Evolutionary conservation across 1,139 yeast species (phyloP).

Genomic region (Saccharomyces uvarum): DNA sequence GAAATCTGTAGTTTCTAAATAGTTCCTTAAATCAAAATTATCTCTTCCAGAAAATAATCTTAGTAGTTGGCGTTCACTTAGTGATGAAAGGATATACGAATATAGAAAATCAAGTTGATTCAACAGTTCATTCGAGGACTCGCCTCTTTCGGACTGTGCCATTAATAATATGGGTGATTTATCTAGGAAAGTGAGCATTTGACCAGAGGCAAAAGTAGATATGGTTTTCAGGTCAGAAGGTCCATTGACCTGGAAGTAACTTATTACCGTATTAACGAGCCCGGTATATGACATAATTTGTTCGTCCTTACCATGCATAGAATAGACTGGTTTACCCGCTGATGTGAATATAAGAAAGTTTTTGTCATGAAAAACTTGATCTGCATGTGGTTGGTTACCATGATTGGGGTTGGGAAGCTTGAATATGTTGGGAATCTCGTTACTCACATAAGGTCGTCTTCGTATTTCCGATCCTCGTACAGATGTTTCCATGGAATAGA

Average conservation of each 20-base stretch:
- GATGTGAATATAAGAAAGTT: slow-evolving; percentile 69
- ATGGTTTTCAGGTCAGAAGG: slow-evolving; percentile 35
- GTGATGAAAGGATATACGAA: slow-evolving; percentile 69
- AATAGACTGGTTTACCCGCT: slow-evolving; percentile 90
- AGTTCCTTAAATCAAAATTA: slow-evolving; percentile 73
- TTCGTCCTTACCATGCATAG: slow-evolving; percentile 70
- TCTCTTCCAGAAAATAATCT: slow-evolving; percentile 64
- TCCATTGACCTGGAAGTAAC: slow-evolving; percentile 33
- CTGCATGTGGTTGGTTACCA: background rate
- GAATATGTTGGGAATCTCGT: slow-evolving; percentile 24
- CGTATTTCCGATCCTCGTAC: slow-evolving; percentile 2
- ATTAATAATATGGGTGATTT: slow-evolving; percentile 67
- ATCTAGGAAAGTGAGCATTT: slow-evolving; percentile 48
- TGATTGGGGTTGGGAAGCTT: background rate
- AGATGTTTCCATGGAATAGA: slow-evolving; percentile 17
- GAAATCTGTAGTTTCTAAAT: slow-evolving; percentile 44
- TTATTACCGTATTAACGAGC: slow-evolving; percentile 38
- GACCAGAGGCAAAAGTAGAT: slow-evolving; percentile 39
- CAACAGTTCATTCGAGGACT: slow-evolving; percentile 46
- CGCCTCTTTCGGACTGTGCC: slow-evolving; percentile 57
- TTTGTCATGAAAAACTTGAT: slow-evolving; percentile 13
- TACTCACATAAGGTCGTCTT: slow-evolving; percentile 19
- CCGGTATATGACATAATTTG: slow-evolving; percentile 70
- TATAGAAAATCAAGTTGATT: slow-evolving; percentile 70
- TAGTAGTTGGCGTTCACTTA: slow-evolving; percentile 67